Percentiles rank a stretch among this genome's conserved stretches.
Evolutionary conservation across 1,139 yeast species (phyloP).

Genomic region (Suhomyces chickasaworum): DNA sequence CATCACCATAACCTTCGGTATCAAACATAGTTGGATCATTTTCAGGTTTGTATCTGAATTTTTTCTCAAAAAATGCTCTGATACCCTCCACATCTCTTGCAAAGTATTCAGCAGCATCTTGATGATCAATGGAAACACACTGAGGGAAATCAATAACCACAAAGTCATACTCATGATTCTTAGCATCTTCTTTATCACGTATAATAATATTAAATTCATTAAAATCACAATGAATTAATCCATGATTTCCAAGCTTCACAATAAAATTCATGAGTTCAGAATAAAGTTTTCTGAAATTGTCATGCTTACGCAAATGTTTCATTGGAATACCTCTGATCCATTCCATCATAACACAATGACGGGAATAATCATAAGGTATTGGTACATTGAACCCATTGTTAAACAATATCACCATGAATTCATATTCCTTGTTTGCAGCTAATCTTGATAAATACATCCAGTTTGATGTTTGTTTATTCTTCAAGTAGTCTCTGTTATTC

Average conservation of each 20-base stretch:
- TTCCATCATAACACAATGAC: conserved; percentile 94
- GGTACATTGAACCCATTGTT: conserved; percentile 85
- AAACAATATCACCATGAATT: conserved; percentile 77
- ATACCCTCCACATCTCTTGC: conserved; percentile 92
- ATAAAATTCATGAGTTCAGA: conserved; percentile 85
- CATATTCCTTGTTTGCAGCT: conserved; percentile 91
- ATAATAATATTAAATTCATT: conserved; percentile 95
- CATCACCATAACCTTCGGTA: conserved; percentile 78
- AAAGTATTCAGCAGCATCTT: conserved; percentile 83
- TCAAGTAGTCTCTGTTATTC: conserved; percentile 88
- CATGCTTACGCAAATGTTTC: conserved; percentile 75
- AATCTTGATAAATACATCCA: conserved; percentile 93
- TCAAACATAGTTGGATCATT: conserved; percentile 69
- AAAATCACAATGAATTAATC: conserved; percentile 95
- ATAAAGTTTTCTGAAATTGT: conserved; percentile 69
- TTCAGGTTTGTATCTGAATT: conserved; percentile 71
- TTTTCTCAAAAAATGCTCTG: conserved; percentile 75
- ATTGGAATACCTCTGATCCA: conserved; percentile 85
- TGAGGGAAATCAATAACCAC: conserved; percentile 98
- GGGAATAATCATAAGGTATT: conserved; percentile 80
- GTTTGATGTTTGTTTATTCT: conserved; percentile 63
- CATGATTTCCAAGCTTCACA: conserved; percentile 80
- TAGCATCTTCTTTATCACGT: conserved; percentile 57
- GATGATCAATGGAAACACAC: conserved; percentile 90
- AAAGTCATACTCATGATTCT: conserved; percentile 59